Percentiles rank a stretch among this genome's conserved stretches.
Evolutionary conservation across 495 filamentous ascomycete species (phyloP).

Genomic region (Podospora fimiseda): DNA sequence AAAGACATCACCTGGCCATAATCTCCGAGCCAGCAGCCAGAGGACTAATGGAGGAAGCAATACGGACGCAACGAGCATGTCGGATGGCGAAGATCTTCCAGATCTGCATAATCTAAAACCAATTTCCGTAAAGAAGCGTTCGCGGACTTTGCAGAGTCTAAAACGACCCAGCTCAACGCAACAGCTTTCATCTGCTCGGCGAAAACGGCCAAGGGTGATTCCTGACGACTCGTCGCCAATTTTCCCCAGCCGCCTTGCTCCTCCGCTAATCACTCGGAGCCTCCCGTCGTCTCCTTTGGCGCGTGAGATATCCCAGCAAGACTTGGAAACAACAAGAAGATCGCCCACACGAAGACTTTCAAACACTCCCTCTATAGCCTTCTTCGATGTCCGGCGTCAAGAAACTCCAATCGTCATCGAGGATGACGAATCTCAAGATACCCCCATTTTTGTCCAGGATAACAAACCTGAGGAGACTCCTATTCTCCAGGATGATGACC

Average conservation of each 20-base stretch:
- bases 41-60: constrained; percentile 12
- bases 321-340: not conserved
- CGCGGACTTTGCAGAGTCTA: not conserved
- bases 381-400: not conserved
- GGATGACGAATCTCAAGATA: too few species aligned
- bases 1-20: constrained; percentile 21
- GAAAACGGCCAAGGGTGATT: constrained; percentile 16
- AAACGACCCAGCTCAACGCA: constrained; percentile 18
- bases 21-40: constrained; percentile 20
- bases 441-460: too few species aligned
- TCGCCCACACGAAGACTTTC: constrained; percentile 5
- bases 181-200: constrained; percentile 14
- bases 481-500: too few species aligned
- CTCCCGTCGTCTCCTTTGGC: constrained; percentile 20
- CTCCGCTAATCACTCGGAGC: constrained; percentile 13
- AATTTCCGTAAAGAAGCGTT: constrained; percentile 5
- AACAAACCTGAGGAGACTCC: constrained; percentile 4
- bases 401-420: constrained; percentile 14
- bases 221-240: constrained; percentile 11
- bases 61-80: constrained; percentile 26
- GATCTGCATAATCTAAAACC: constrained; percentile 23
- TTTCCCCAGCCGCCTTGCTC: constrained; percentile 16
- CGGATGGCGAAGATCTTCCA: constrained; percentile 36
- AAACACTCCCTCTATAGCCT: not conserved
- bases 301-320: not conserved